Evolutionary conservation across 495 filamentous ascomycete genomes (phyloP), one percentile per base, ranked within the genome.

Genomic region (Penicillium tannophilum): DNA sequence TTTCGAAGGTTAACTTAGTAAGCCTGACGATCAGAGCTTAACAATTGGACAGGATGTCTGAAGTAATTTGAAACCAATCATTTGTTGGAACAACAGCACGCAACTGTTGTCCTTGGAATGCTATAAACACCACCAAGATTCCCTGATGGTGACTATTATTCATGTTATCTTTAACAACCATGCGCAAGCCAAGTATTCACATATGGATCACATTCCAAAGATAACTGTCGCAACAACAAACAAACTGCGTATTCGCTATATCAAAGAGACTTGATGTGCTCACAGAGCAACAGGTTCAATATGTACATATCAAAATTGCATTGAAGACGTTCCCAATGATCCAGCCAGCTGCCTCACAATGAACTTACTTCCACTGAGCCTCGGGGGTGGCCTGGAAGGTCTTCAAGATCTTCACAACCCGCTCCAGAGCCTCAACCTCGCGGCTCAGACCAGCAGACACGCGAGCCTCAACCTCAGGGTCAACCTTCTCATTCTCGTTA

Each of bases 381-480:
- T 90, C 87, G 77, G 87, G 86, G 65, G 75, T 79, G 17, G 68
- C 78, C 69, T 87, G 79, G 79, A 92, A 92, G 3, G 66, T 76
- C 79, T 94, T 89, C 63, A 98, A 76, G 61, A 93, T 91, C 16
- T 55, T 73, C 47, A 92, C 84, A 55, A 89, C 79, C 74, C 86
- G 82, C 79, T 94, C 86, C 58, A 98, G 74, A 46, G 88, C 86
- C 12, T 64, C 78, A 49, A 97, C 80, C 82, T 93, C 96, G 62
- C 78, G 73, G 62, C 75, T 72, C 66, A 97, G 63, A 63, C 87
- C 81, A 23, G 68, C 69, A 16, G 78, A 6, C 14, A 41, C 39
- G 6, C 39, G 39, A 12, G 39, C 39, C 39, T 41, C 53, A 50
- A 95, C 86, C 72, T 49, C 46, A 31, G 46, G 14, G 20, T 48